Evolutionary conservation across 2,329 filamentous ascomycete species (phyloP).

Genomic region (Eurotiales sp.): DNA sequence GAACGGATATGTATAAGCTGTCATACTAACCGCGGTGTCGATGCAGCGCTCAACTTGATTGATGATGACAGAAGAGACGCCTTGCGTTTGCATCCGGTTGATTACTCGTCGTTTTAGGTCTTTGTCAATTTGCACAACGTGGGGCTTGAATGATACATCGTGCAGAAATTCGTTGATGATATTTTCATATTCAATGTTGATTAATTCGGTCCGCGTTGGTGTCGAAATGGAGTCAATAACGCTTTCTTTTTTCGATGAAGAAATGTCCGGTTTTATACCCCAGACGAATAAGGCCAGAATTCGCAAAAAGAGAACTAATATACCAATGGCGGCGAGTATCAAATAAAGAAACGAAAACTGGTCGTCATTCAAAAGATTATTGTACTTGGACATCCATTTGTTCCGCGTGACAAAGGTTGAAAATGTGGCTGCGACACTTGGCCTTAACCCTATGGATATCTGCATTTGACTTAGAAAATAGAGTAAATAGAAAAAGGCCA

Average conservation of each 20-base stretch:
- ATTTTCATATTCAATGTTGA: neutral
- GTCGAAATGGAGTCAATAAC: neutral
- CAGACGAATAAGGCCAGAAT: neutral
- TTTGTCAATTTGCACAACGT: neutral
- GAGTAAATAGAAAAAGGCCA: neutral
- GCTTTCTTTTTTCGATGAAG: neutral
- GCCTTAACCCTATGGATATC: neutral
- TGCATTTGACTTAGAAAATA: neutral
- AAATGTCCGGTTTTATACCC: neutral
- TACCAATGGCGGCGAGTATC: neutral
- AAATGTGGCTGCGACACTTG: neutral
- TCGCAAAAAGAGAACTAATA: neutral
- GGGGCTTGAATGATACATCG: neutral
- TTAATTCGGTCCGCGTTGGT: neutral
- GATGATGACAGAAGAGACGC: neutral
- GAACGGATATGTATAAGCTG: neutral
- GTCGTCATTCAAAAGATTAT: neutral
- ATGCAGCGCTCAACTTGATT: neutral
- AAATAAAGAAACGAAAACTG: neutral
- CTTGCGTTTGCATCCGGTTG: neutral
- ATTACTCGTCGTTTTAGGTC: neutral
- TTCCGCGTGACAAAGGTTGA: neutral
- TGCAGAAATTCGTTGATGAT: neutral
- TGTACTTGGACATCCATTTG: neutral
- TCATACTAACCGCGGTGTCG: neutral